phyloP scores from a whole-genome alignment of 2,329 filamentous ascomycete genomes.

The Fusarium illudens region DNA sequence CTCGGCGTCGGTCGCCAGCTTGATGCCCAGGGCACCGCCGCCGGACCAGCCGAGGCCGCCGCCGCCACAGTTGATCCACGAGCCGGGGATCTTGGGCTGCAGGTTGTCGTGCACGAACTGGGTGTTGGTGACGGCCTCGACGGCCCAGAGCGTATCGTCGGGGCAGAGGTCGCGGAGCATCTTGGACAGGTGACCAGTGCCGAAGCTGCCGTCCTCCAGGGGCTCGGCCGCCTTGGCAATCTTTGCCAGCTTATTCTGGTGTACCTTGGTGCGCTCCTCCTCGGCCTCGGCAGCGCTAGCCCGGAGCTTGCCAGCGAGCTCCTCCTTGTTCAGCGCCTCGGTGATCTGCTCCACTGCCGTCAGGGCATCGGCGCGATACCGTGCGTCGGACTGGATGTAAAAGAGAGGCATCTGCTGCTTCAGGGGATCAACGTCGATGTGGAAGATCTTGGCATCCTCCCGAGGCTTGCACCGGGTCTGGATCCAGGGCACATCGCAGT shows the following conservation, averaged over 20 bases:
- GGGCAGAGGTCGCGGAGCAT: constrained; percentile 47
- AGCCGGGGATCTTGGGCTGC: constrained; percentile 71
- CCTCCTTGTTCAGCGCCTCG: constrained; percentile 62
- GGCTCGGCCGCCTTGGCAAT: constrained; percentile 68
- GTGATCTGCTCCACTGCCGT: constrained; percentile 75
- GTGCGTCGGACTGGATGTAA: constrained; percentile 71
- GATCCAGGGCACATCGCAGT: constrained; percentile 95
- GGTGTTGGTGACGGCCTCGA: constrained; percentile 82
- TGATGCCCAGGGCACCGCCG: constrained; percentile 78
- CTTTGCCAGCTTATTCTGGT: constrained; percentile 65
- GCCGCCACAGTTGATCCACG: constrained; percentile 83
- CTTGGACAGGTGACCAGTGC: constrained; percentile 52
- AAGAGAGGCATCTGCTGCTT: constrained; percentile 79
- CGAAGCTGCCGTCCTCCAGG: constrained; percentile 62
- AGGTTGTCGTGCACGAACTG: constrained; percentile 75
- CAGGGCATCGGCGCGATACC: constrained; percentile 72
- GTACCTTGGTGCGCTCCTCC: constrained; percentile 62
- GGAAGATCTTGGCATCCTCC: constrained; percentile 64
- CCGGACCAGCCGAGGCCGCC: constrained; percentile 85
- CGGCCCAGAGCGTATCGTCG: constrained; percentile 72
- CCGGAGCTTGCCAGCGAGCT: constrained; percentile 51
- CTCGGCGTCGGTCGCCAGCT: constrained; percentile 66
- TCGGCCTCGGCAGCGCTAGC: constrained; percentile 25
- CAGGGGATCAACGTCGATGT: constrained; percentile 71
- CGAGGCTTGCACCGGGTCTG: constrained; percentile 73